phyloP scores from a whole-genome alignment of 176 grass and related monocot species.

The Metroxylon sagu region DNA sequence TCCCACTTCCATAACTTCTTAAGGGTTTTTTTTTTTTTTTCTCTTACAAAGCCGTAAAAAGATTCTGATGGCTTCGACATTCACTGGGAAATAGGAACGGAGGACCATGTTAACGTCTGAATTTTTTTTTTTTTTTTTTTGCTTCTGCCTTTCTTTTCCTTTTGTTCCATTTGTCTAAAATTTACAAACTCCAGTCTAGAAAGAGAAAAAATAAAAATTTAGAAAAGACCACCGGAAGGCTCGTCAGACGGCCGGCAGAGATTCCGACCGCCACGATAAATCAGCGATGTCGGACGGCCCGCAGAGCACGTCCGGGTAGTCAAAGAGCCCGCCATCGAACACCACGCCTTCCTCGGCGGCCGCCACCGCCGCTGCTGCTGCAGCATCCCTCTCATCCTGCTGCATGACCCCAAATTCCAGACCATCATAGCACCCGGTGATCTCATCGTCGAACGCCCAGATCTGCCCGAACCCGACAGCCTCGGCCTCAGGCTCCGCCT shows the following conservation, averaged over 20 bases:
- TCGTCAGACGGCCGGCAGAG: constrained; percentile 44
- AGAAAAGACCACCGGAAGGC: constrained; percentile 15
- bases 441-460: constrained; percentile 53
- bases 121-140: no score
- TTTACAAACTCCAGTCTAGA: constrained; percentile 33
- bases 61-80: no score
- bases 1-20: no score
- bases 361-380: constrained; percentile 4
- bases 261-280: constrained; percentile 24
- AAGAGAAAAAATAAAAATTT: constrained; percentile 34
- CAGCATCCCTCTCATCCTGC: background rate
- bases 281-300: constrained; percentile 30
- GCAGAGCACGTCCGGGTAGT: constrained; percentile 21
- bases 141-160: no score
- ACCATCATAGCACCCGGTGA: constrained; percentile 9
- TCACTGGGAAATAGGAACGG: no score
- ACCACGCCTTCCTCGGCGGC: constrained; percentile 29
- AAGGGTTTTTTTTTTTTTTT: no score
- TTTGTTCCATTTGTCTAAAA: no score
- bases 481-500: background rate
- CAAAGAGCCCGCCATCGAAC: constrained; percentile 45
- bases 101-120: no score
- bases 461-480: constrained; percentile 20
- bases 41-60: no score
- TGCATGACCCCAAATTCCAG: background rate